Evolutionary conservation across 345 rosid species (phyloP).

Genomic region (Anacardium occidentale): DNA sequence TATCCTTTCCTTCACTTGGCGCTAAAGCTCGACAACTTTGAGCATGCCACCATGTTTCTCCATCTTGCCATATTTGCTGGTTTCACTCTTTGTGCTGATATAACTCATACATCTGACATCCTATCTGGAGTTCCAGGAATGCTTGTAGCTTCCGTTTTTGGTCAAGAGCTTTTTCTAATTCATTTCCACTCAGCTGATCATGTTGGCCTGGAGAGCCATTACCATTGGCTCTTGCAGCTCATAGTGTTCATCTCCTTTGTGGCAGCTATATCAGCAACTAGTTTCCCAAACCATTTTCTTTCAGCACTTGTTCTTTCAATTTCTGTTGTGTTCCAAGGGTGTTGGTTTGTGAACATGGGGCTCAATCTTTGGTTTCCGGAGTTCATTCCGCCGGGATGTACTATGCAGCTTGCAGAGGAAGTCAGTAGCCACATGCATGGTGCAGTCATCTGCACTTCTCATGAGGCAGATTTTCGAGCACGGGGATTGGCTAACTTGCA

Average conservation of each 20-base stretch:
- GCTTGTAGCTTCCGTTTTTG: constrained; percentile 59
- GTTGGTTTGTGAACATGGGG: constrained; percentile 88
- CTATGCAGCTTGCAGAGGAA: constrained; percentile 31
- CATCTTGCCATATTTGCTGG: constrained; percentile 74
- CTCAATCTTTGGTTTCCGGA: constrained; percentile 76
- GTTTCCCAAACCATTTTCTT: constrained; percentile 48
- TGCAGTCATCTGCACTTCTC: constrained; percentile 58
- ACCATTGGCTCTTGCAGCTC: constrained; percentile 85
- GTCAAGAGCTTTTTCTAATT: constrained; percentile 83
- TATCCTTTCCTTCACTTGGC: constrained; percentile 45
- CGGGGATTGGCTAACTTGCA: constrained; percentile 81
- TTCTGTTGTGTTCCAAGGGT: constrained; percentile 73
- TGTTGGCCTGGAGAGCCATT: constrained; percentile 84
- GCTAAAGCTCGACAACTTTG: constrained; percentile 61
- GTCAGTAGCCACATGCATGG: constrained; percentile 36
- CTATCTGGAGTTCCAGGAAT: constrained; percentile 53
- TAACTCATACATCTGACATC: constrained; percentile 41
- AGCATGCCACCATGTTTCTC: constrained; percentile 84
- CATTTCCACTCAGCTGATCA: constrained; percentile 90
- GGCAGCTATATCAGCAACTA: constrained; percentile 48
- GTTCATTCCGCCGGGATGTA: constrained; percentile 67
- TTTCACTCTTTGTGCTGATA: constrained; percentile 61
- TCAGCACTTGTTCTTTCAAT: constrained; percentile 59
- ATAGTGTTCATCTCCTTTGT: constrained; percentile 59
- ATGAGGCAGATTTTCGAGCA: constrained; percentile 61